Evolutionary conservation across 306 rosid genomes (phyloP).

Genomic region (Dalbergia cochinchinensis): DNA sequence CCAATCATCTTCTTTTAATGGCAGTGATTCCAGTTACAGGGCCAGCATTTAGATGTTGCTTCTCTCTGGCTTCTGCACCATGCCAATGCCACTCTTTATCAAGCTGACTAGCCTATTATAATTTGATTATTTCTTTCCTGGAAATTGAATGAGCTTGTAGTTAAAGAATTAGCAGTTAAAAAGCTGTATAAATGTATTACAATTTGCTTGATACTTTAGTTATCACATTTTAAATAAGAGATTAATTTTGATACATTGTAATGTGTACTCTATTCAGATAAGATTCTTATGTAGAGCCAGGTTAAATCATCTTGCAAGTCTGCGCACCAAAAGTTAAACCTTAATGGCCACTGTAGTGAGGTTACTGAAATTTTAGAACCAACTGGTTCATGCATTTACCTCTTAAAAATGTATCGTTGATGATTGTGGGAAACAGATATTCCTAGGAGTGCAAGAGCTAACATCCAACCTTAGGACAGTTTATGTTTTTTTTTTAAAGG

Average conservation of each 20-base stretch:
- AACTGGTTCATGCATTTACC: background rate
- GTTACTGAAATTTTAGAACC: constrained; percentile 11
- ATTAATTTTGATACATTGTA: no score
- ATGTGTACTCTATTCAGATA: background rate
- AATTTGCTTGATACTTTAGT: background rate
- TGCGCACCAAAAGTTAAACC: background rate
- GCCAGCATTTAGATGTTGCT: background rate
- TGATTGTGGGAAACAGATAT: background rate
- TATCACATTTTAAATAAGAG: background rate
- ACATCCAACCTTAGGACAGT: background rate
- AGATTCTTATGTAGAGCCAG: background rate
- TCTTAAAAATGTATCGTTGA: background rate
- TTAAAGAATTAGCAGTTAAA: background rate
- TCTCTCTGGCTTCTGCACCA: constrained; percentile 5
- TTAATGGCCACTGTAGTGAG: background rate
- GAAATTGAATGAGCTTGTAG: background rate
- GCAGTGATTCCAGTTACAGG: background rate
- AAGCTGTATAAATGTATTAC: constrained; percentile 10
- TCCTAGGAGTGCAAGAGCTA: background rate
- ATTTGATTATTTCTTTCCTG: constrained; percentile 3
- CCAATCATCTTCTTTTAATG: constrained; percentile 24
- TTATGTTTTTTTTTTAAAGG: background rate
- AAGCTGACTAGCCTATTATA: constrained; percentile 11
- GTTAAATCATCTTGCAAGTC: background rate
- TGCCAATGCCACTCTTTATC: constrained; percentile 14